Conservation (phyloP, 306 rosid species). For the Dicorynia guianensis region DNA sequence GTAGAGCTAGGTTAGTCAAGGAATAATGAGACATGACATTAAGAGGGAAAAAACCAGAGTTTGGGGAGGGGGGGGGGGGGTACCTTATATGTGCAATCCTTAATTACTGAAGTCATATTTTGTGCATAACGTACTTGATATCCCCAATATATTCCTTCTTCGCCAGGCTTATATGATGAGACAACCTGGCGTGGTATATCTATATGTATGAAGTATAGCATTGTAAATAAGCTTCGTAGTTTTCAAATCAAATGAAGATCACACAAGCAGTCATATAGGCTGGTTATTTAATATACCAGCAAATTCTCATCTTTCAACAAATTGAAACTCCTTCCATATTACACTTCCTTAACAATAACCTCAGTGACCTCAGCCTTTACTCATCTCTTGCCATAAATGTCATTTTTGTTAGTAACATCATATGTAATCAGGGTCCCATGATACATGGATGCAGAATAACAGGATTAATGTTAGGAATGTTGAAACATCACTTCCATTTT, state of each 20-base stretch:
- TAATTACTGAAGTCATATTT: constrained; percentile 69
- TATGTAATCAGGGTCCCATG: constrained; percentile 8
- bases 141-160: constrained; percentile 94
- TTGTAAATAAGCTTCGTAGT: constrained; percentile 38
- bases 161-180: constrained; percentile 78
- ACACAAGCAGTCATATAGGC: constrained; percentile 1
- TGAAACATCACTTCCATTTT: not conserved
- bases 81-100: constrained; percentile 75
- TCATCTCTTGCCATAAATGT: constrained; percentile 6
- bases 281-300: constrained; percentile 12
- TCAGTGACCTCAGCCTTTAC: not conserved
- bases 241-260: too few relatives aligned
- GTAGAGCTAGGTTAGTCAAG: constrained; percentile 16
- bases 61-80: constrained; percentile 16
- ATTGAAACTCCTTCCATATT: not conserved
- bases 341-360: constrained; percentile 19
- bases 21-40: constrained; percentile 3
- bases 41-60: not conserved
- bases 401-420: constrained; percentile 2
- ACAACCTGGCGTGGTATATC: constrained; percentile 72
- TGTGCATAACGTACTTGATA: constrained; percentile 94
- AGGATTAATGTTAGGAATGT: constrained; percentile 1
- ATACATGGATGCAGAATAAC: not conserved
- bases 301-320: constrained; percentile 15
- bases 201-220: constrained; percentile 41